Base-by-base conservation (phyloP, 1,139 yeast species). In the Pichiaceae sp. region DNA sequence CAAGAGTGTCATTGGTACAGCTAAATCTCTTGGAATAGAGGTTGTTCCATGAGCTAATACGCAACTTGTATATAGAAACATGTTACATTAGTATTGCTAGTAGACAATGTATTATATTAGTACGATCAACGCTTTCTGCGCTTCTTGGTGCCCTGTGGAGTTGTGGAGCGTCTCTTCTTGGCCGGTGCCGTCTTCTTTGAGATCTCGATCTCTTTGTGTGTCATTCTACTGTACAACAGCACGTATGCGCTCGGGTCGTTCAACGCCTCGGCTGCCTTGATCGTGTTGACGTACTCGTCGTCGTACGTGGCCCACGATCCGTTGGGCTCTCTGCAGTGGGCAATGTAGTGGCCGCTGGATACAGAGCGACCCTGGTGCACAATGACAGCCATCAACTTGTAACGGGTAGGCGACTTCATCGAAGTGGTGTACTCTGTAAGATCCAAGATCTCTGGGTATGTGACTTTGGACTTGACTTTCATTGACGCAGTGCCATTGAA, bases 341-440 rank as follows among this genome's bases (percentile, higher is more conserved):
- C 82, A 44, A 87, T 75, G 54, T 91, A 91, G 59, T 91, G 99
- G 4, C 99, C 99, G 6, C 93, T 79, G 33, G 89, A 78, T 12
- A 89, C 78, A 1, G 95, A 83, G 44, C 97, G 71, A 29, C 98
- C 98, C 53, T 86, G 95, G 56, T 91, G 99, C 15, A 87, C 89
- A 42, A 89, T 83, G 17, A 89, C 96, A 16, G 91, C 76, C n/a
- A 75, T 69, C 43, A 91, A 68, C 54, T 79, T 80, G 59, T 91
- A 91, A 40, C 69, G 66, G 8, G 77, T 72, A 1, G 81, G 76
- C 16, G 65, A 62, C 1, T 57, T 45, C 45, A 59, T 55, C n/a
- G 52, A 42, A 3, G 71, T 62, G 29, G 85, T 72, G 56, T 72
- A 89, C 40, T 72, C 72, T 0, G 86, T 64, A 42, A 91, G 62